phyloP scores from a whole-genome alignment of 768 basidiomycete genomes.

The Kwoniella botswanensis region DNA sequence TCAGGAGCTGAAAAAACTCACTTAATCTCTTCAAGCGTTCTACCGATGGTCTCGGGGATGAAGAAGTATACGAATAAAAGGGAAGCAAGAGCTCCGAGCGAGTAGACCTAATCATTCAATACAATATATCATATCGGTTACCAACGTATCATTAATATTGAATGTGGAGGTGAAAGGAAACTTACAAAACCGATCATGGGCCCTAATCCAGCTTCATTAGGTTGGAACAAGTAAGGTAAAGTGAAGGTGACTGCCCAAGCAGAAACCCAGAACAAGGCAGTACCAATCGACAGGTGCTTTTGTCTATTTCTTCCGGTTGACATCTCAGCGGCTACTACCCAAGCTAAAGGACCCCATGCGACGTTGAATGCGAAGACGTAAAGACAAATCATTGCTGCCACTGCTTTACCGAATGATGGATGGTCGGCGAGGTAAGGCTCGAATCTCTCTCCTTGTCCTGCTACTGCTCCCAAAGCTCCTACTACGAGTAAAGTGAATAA shows the following conservation, averaged over 20 bases:
- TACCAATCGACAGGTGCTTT: slow-evolving; percentile 57
- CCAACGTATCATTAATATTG: not conserved
- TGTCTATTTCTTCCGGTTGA: slow-evolving; percentile 52
- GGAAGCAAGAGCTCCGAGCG: slow-evolving; percentile 36
- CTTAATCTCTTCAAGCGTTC: slow-evolving; percentile 53
- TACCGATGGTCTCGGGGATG: slow-evolving; percentile 54
- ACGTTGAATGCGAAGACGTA: slow-evolving; percentile 58
- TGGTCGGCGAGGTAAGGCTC: slow-evolving; percentile 37
- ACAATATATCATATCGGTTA: not conserved
- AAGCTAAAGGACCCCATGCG: slow-evolving; percentile 55
- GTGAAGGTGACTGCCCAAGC: slow-evolving; percentile 58
- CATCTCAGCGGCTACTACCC: slow-evolving; percentile 41
- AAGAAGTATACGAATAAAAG: slow-evolving; percentile 53
- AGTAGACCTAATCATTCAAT: slow-evolving; percentile 33
- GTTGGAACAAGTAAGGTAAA: slow-evolving; percentile 56
- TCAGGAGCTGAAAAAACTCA: slow-evolving; percentile 7
- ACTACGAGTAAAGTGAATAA: slow-evolving; percentile 49
- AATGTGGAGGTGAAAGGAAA: not conserved
- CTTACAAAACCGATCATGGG: slow-evolving; percentile 57
- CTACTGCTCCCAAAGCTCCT: slow-evolving; percentile 52
- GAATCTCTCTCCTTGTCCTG: slow-evolving; percentile 40
- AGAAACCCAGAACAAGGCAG: slow-evolving; percentile 57
- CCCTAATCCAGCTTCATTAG: slow-evolving; percentile 42
- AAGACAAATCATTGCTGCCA: slow-evolving; percentile 56
- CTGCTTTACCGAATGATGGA: slow-evolving; percentile 42